These are phyloP conservation scores for Chaetomiaceae sp. DNA, from an alignment of 2,329 filamentous ascomycete genomes.

Conservation along the genomic window DNA sequence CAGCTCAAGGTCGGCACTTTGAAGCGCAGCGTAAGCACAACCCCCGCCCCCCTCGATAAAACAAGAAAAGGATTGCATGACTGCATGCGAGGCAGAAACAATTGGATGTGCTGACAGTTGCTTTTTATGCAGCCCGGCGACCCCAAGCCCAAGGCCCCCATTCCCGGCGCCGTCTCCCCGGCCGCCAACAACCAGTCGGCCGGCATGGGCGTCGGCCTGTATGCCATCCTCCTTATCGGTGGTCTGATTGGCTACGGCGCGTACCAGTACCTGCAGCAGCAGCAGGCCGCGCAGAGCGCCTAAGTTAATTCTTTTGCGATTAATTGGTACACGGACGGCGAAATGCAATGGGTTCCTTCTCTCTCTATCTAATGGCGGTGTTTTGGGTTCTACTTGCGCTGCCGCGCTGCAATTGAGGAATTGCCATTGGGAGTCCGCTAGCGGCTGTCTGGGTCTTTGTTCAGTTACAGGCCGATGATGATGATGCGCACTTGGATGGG, in stretches of 20 bases:
- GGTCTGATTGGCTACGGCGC: conserved; percentile 71
- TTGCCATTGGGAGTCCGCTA: neutral
- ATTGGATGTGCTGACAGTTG: conserved; percentile 11
- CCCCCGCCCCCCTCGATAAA: neutral
- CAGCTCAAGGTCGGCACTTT: conserved; percentile 68
- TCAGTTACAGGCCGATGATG: too few species aligned
- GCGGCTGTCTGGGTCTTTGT: neutral
- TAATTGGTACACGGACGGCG: neutral
- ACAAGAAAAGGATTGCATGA: too few species aligned
- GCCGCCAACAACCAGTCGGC: conserved; percentile 44
- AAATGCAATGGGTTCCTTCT: neutral
- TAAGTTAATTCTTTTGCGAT: conserved; percentile 13
- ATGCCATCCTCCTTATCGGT: conserved; percentile 74
- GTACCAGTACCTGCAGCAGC: conserved; percentile 77
- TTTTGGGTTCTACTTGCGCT: neutral
- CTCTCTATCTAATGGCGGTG: conserved; percentile 2
- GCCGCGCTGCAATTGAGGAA: neutral
- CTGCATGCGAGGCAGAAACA: neutral
- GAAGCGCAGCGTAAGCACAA: conserved; percentile 67
- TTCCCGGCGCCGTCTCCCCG: conserved; percentile 44
- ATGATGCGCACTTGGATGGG: too few species aligned
- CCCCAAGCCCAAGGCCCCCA: conserved; percentile 62
- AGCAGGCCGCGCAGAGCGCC: conserved; percentile 26
- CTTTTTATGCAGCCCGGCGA: conserved; percentile 64
- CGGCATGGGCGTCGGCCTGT: conserved; percentile 71